These are phyloP conservation scores for Cercospora beticola DNA, from an alignment of 2,329 filamentous ascomycete species.

Conservation along the genomic window DNA sequence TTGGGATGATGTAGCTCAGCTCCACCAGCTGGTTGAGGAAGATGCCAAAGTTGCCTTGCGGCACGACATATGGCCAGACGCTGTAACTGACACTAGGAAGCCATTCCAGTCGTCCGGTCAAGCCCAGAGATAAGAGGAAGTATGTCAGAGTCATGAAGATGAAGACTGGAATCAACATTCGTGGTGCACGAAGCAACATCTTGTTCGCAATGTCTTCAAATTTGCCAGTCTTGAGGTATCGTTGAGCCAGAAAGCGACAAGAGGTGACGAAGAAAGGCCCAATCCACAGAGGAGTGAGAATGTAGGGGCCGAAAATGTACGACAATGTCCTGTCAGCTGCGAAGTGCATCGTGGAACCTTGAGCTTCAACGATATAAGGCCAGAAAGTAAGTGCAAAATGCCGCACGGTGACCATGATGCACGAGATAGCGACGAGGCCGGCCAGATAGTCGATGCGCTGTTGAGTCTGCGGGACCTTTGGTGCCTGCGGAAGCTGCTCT, in stretches of 20 bases:
- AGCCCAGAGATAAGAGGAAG: constrained; percentile 48
- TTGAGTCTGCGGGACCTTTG: constrained; percentile 21
- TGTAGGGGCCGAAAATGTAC: constrained; percentile 45
- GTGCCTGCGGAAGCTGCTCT: constrained; percentile 18
- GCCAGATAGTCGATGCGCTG: constrained; percentile 49
- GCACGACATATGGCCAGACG: constrained; percentile 48
- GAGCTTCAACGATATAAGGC: constrained; percentile 26
- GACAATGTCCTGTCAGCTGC: constrained; percentile 44
- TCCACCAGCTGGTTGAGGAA: constrained; percentile 49
- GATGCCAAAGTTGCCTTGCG: constrained; percentile 43
- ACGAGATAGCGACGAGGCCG: constrained; percentile 47
- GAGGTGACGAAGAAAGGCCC: constrained; percentile 53
- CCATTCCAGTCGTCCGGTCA: constrained; percentile 46
- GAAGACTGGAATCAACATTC: constrained; percentile 49
- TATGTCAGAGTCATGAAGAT: constrained; percentile 48
- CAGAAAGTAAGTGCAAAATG: constrained; percentile 50
- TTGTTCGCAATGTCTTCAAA: constrained; percentile 47
- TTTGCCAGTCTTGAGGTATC: constrained; percentile 47
- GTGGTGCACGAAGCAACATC: constrained; percentile 46
- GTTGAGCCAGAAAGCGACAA: constrained; percentile 46
- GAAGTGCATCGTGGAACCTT: constrained; percentile 43
- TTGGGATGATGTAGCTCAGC: constrained; percentile 50
- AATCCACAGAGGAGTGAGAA: constrained; percentile 51
- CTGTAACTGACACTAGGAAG: constrained; percentile 51
- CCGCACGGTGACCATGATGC: constrained; percentile 47